phyloP scores from a whole-genome alignment of 176 grass and related monocot species.

The Phoenix roebelenii region DNA sequence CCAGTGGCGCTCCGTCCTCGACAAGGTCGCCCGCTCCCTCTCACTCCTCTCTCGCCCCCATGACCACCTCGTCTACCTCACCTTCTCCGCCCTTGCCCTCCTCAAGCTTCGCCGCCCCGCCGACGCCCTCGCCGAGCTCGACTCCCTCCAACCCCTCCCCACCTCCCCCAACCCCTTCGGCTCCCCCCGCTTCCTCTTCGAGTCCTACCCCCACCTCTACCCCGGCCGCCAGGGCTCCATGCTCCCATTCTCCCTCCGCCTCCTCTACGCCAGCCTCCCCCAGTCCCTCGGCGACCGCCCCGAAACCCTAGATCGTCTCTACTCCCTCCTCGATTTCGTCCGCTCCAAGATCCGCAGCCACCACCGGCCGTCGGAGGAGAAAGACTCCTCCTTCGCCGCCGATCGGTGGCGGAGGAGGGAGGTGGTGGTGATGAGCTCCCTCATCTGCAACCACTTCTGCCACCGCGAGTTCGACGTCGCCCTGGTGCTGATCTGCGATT shows the following conservation, averaged over 20 bases:
- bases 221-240: constrained; percentile 25
- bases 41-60: constrained; percentile 29
- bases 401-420: constrained; percentile 51
- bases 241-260: constrained; percentile 62
- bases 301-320: constrained; percentile 75
- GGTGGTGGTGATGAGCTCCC: constrained; percentile 35
- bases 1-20: constrained; percentile 67
- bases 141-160: constrained; percentile 34
- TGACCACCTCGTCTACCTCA: constrained; percentile 55
- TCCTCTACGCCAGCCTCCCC: constrained; percentile 70
- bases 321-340: constrained; percentile 68
- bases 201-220: constrained; percentile 31
- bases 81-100: constrained; percentile 70
- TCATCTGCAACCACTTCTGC: constrained; percentile 71
- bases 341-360: constrained; percentile 25
- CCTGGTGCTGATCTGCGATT: constrained; percentile 39
- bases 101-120: constrained; percentile 76
- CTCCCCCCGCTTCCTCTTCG: constrained; percentile 41
- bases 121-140: constrained; percentile 52
- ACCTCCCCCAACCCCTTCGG: constrained; percentile 15
- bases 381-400: neutral
- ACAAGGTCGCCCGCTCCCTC: constrained; percentile 46
- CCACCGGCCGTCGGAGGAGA: constrained; percentile 2
- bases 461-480: constrained; percentile 93
- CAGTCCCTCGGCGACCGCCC: constrained; percentile 58